phyloP scores from a whole-genome alignment of 768 basidiomycete species.

The Astraeus odoratus region DNA sequence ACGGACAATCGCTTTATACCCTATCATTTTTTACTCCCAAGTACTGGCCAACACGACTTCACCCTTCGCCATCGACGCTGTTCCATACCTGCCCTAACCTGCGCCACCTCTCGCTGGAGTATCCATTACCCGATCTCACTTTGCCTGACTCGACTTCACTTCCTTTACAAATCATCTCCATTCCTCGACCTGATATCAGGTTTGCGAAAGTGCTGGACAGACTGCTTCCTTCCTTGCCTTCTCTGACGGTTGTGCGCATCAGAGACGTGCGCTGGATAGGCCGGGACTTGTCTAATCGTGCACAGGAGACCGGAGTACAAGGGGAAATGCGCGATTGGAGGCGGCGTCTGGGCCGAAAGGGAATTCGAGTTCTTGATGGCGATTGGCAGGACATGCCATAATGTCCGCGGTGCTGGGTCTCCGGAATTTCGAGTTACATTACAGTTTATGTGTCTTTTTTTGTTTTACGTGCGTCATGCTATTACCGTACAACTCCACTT shows the following conservation, averaged over 20 bases:
- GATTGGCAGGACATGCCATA: slow-evolving; percentile 53
- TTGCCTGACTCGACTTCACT: slow-evolving; percentile 25
- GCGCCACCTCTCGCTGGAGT: slow-evolving; percentile 66
- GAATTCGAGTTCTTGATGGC: slow-evolving; percentile 60
- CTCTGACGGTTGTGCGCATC: slow-evolving; percentile 48
- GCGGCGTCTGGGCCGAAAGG: slow-evolving; percentile 47
- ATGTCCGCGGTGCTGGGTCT: background rate
- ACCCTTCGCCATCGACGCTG: slow-evolving; percentile 45
- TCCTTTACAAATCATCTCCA: slow-evolving; percentile 57
- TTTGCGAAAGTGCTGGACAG: slow-evolving; percentile 52
- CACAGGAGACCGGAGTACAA: slow-evolving; percentile 70
- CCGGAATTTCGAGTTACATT: background rate
- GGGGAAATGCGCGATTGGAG: slow-evolving; percentile 77
- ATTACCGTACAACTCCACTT: background rate
- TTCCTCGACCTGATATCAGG: slow-evolving; percentile 63
- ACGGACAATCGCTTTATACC: slow-evolving; percentile 52
- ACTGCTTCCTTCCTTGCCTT: slow-evolving; percentile 49
- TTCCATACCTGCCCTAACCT: slow-evolving; percentile 47
- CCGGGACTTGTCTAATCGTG: slow-evolving; percentile 55
- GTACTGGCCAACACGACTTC: slow-evolving; percentile 56
- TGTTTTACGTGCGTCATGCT: background rate
- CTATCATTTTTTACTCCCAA: slow-evolving; percentile 65
- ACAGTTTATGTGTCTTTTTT: background rate
- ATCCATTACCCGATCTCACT: slow-evolving; percentile 49
- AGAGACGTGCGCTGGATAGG: slow-evolving; percentile 71